Conservation (phyloP, 2,329 filamentous ascomycete genomes). For the Fusarium tricinctum region DNA sequence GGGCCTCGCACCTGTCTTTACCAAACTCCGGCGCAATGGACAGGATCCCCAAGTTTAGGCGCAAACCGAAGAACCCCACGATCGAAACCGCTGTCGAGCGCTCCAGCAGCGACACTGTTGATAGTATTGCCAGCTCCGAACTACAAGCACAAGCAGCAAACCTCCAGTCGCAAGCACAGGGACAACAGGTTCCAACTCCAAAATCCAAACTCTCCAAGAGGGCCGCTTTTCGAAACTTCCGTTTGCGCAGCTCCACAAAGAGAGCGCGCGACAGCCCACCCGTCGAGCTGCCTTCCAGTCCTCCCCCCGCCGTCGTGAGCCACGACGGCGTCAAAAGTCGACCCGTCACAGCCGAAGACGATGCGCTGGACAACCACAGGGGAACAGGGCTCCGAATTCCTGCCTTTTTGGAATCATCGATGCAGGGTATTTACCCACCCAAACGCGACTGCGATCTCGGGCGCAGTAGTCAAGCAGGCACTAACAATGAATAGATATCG, state of each 20-base stretch:
- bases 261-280: slow-evolving; percentile 61
- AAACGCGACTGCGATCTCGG: background rate
- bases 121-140: slow-evolving; percentile 49
- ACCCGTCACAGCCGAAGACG: slow-evolving; percentile 38
- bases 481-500: slow-evolving; percentile 59
- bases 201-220: slow-evolving; percentile 51
- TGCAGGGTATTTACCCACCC: slow-evolving; percentile 51
- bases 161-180: slow-evolving; percentile 42
- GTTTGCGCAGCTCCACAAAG: slow-evolving; percentile 62
- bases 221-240: slow-evolving; percentile 61
- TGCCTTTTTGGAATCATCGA: slow-evolving; percentile 56
- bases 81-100: slow-evolving; percentile 59
- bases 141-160: slow-evolving; percentile 43
- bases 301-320: slow-evolving; percentile 54
- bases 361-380: slow-evolving; percentile 35
- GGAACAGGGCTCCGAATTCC: slow-evolving; percentile 52
- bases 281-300: slow-evolving; percentile 49
- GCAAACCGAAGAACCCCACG: slow-evolving; percentile 61
- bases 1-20: slow-evolving; percentile 28
- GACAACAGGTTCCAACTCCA: slow-evolving; percentile 32
- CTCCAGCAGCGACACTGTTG: slow-evolving; percentile 49
- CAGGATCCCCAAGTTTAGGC: slow-evolving; percentile 59
- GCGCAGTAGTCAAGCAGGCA: slow-evolving; percentile 8
- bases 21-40: slow-evolving; percentile 53
- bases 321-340: slow-evolving; percentile 55